Conservation (phyloP, 2,329 filamentous ascomycete genomes). For the Pseudocercospora crystallina region DNA sequence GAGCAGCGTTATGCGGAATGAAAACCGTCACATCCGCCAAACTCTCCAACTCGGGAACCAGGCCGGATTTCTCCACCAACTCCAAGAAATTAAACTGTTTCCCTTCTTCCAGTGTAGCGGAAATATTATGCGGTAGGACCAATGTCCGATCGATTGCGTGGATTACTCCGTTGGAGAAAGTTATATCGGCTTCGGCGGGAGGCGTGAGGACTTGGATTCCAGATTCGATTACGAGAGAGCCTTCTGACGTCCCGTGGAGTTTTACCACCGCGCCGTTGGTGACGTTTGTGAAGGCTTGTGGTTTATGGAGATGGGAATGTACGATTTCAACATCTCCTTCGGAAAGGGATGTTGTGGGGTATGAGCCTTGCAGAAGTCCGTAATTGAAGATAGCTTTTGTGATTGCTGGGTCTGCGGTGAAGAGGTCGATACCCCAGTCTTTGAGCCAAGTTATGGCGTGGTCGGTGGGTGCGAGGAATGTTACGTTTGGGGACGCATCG, state of each 20-base stretch:
- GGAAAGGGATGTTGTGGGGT: slow-evolving; percentile 7
- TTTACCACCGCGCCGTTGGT: slow-evolving; percentile 19
- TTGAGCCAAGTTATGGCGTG: slow-evolving; percentile 9
- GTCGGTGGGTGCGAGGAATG: slow-evolving; percentile 20
- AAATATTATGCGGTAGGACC: slow-evolving; percentile 24
- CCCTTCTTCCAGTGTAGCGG: slow-evolving; percentile 14
- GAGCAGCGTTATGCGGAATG: slow-evolving; percentile 19
- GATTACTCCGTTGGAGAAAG: slow-evolving; percentile 16
- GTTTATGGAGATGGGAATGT: slow-evolving; percentile 10
- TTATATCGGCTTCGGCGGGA: slow-evolving; percentile 10
- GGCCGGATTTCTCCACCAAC: slow-evolving; percentile 9
- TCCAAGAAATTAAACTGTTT: slow-evolving; percentile 18
- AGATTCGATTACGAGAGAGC: slow-evolving; percentile 15
- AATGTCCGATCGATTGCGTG: slow-evolving; percentile 22
- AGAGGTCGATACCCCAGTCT: slow-evolving; percentile 21
- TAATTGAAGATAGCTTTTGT: slow-evolving; percentile 21
- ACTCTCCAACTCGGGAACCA: slow-evolving; percentile 12
- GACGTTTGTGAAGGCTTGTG: slow-evolving; percentile 13
- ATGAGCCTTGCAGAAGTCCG: slow-evolving; percentile 15
- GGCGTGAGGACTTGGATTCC: slow-evolving; percentile 19
- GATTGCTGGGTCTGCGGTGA: slow-evolving; percentile 17
- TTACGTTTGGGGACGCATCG: slow-evolving; percentile 11
- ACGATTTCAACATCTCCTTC: slow-evolving; percentile 8
- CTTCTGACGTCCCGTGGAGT: slow-evolving; percentile 2
- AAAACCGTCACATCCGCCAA: slow-evolving; percentile 20